A percentile compares a stretch with the other conserved stretches of the same genome.
phyloP scores from a whole-genome alignment of 106 monocot genomes.

The Triglochin maritima region DNA sequence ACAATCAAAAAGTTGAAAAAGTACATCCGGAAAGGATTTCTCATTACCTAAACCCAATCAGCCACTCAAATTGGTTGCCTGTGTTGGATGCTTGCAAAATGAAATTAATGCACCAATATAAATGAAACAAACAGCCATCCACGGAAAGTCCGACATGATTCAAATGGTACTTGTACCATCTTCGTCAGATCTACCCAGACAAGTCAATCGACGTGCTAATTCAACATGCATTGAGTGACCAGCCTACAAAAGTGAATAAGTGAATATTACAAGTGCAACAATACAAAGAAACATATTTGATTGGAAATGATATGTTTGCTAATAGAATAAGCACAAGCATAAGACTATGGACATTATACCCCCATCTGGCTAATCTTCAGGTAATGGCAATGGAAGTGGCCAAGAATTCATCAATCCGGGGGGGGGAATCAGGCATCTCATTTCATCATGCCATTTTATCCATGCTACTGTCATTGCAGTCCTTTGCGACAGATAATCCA shows the following conservation, averaged over 20 bases:
- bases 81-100: too few species aligned
- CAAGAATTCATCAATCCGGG: background rate
- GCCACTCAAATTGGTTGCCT: too few species aligned
- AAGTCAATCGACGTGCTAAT: constrained; percentile 22
- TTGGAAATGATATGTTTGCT: background rate
- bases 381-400: background rate
- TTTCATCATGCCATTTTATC: constrained; percentile 20
- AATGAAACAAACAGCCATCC: too few species aligned
- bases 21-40: too few species aligned
- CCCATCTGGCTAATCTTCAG: background rate
- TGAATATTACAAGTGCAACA: background rate
- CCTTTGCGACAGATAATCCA: constrained; percentile 49
- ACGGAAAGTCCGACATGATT: too few species aligned
- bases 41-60: too few species aligned
- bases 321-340: background rate
- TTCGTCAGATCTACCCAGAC: background rate
- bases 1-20: too few species aligned
- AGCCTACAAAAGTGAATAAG: constrained; percentile 22
- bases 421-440: too few species aligned
- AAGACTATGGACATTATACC: background rate
- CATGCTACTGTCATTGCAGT: constrained; percentile 28
- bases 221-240: constrained; percentile 55
- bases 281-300: background rate
- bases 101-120: too few species aligned
- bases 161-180: too few species aligned